Evolutionary conservation across 2,329 filamentous ascomycete genomes (phyloP), one percentile per base, ranked within the genome.

Genomic region (Aspergillus spinulosporus): DNA sequence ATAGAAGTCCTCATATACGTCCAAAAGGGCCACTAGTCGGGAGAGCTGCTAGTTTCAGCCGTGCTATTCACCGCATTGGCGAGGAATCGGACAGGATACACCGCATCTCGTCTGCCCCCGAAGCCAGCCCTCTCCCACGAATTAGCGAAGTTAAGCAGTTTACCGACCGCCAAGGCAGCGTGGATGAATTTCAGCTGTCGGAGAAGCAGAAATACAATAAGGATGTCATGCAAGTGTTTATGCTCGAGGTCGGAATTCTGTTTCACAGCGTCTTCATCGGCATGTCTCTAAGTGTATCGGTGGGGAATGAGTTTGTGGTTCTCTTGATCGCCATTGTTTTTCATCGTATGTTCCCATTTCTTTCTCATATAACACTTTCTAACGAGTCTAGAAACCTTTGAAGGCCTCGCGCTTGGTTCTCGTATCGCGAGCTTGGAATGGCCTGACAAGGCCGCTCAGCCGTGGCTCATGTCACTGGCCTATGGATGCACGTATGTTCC

Each of bases 171-270:
- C 34, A 14, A 12, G 44, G n/a, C 8, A 39, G 36, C 40, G 11
- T 43, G 28, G 49, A 49, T 21, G 45, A 48, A 4, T n/a, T 48
- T 9, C 43, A 49, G 7, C 15, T 57, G 9, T 52, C 48, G 1
- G 49, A 57, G 21, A 52, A 39, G 21, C 70, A 78, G 61, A 79
- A 73, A 12, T 79, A 83, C 71, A 82, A 83, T 66, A 88, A 84
- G 64, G 83, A 86, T 70, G 82, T 88, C 2, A 78, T 90, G 64
- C 88, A 92, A 72, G 90, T 89, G 62, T 82, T 88, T 3, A 80
- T 92, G 2, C 81, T 92, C 4, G 88, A 92, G 71, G 86, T 88
- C 55, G 88, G 88, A 59, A 92, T 92, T 61, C 78, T 92, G 9
- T 92, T 92, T 69, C 88, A 92, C 74, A 89, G 85, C 59, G 82